Conservation (phyloP, 495 filamentous ascomycete species). For the Stereocaulon alpinum region DNA sequence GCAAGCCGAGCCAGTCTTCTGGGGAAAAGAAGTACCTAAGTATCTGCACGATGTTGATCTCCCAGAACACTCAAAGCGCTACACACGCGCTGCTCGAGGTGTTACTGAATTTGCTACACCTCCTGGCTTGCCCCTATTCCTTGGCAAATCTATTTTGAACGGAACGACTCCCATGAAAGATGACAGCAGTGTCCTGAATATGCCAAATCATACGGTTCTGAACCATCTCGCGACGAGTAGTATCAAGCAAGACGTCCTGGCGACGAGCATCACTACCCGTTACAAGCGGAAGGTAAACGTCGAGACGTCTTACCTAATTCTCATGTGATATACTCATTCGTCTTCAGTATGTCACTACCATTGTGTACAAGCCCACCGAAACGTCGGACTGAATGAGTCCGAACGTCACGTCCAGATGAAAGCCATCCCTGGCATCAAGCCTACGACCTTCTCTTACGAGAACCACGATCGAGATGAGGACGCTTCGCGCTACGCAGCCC, state of each 20-base stretch:
- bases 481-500: not conserved
- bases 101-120: slow-evolving; percentile 69
- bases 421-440: not conserved
- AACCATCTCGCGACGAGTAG: slow-evolving; percentile 98
- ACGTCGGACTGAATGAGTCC: slow-evolving; percentile 17
- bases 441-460: too few relatives aligned
- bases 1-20: slow-evolving; percentile 31
- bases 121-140: slow-evolving; percentile 78
- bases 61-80: slow-evolving; percentile 61
- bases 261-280: slow-evolving; percentile 92
- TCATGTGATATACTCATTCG: slow-evolving; percentile 17
- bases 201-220: slow-evolving; percentile 93
- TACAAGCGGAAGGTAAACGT: slow-evolving; percentile 82
- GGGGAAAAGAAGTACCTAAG: slow-evolving; percentile 54
- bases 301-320: not conserved
- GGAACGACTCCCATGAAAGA: slow-evolving; percentile 86
- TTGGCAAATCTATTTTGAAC: slow-evolving; percentile 91
- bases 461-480: not conserved
- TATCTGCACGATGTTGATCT: slow-evolving; percentile 81
- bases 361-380: slow-evolving; percentile 87
- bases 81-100: slow-evolving; percentile 57
- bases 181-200: slow-evolving; percentile 88
- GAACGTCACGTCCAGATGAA: not conserved
- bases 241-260: slow-evolving; percentile 90
- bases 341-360: slow-evolving; percentile 84